Conservation (phyloP, 164 flowering plant species). For the Sedum album region DNA sequence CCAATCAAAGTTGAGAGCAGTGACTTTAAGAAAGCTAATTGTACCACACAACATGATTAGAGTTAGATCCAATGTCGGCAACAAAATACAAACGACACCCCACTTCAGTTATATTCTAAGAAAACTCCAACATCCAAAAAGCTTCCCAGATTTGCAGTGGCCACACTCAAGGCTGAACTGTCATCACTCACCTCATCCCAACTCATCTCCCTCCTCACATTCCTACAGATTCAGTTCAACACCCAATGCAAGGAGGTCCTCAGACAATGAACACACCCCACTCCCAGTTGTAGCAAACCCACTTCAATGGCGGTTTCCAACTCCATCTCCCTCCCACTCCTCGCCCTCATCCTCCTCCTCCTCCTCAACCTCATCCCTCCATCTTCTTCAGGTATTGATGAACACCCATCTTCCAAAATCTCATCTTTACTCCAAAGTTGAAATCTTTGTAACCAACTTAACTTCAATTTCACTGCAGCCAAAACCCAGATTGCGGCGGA, state of each 20-base stretch:
- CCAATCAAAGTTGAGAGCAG: not conserved
- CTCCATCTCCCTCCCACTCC: not conserved
- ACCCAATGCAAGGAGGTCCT: not conserved
- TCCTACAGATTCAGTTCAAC: not conserved
- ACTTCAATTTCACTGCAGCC: no score
- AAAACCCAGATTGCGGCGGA: slow-evolving; percentile 2
- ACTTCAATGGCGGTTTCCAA: slow-evolving; percentile 6
- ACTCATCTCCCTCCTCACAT: not conserved
- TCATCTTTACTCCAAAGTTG: slow-evolving; percentile 7
- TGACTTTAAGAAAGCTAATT: not conserved
- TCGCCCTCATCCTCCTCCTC: not conserved
- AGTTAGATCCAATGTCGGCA: not conserved
- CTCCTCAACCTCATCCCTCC: not conserved
- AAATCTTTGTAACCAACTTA: no score
- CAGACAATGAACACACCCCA: not conserved
- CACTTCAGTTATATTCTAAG: not conserved
- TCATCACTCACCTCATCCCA: not conserved
- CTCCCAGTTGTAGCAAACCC: not conserved
- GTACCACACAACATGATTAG: not conserved
- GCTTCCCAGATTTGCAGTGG: not conserved
- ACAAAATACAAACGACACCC: not conserved
- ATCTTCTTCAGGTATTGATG: not conserved
- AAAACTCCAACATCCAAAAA: slow-evolving; percentile 3
- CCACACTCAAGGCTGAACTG: not conserved
- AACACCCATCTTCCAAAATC: slow-evolving; percentile 5